A percentile compares a stretch with the other conserved stretches of the same genome.
phyloP scores from a whole-genome alignment of 805 yeast genomes.

The Priceomyces haplophilus region DNA sequence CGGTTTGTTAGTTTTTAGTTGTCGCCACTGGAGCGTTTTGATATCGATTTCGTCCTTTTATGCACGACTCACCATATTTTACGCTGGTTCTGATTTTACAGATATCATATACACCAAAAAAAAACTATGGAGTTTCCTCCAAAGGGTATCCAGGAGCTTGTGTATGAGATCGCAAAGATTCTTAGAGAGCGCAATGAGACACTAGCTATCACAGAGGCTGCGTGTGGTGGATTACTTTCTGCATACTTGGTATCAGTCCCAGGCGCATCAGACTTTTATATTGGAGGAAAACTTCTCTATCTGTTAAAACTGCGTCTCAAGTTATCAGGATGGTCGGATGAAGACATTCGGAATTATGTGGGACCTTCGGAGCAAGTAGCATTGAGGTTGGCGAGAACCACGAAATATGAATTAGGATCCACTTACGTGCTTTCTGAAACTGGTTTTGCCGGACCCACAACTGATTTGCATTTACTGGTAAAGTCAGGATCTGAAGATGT shows the following conservation, averaged over 20 bases:
- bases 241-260: constrained; percentile 80
- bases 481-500: constrained; percentile 29
- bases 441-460: constrained; percentile 81
- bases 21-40: constrained; percentile 3
- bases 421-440: constrained; percentile 81
- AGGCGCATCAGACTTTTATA: constrained; percentile 80
- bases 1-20: background rate
- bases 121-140: constrained; percentile 55
- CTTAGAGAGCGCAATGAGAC: constrained; percentile 57
- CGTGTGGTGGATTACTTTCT: constrained; percentile 84
- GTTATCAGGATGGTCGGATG: constrained; percentile 73
- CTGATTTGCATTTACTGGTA: constrained; percentile 37
- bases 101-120: background rate
- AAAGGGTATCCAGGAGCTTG: constrained; percentile 46
- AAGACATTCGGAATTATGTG: constrained; percentile 67
- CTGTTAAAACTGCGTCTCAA: constrained; percentile 71
- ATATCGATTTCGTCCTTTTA: background rate
- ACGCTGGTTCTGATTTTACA: background rate
- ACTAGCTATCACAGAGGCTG: constrained; percentile 79
- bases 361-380: constrained; percentile 83
- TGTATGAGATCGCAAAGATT: constrained; percentile 54
- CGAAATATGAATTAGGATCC: constrained; percentile 77
- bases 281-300: constrained; percentile 81
- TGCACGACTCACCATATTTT: background rate
- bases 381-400: constrained; percentile 69